Evolutionary conservation across 768 basidiomycete species (phyloP), one percentile per base, ranked within the genome.

Genomic region (Hygrophorus russula): DNA sequence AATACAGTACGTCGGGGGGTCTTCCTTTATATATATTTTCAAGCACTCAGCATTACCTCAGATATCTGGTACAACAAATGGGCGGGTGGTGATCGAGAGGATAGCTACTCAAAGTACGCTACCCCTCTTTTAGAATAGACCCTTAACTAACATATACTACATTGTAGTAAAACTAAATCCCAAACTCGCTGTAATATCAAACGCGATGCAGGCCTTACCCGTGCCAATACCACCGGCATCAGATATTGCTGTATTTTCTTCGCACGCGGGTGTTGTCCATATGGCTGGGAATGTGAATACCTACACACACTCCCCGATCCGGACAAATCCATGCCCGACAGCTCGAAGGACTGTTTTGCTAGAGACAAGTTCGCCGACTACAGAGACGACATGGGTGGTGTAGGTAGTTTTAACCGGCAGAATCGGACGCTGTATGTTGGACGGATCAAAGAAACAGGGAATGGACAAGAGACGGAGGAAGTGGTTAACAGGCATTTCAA

Each of bases 61-160:
- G 87, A 99, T 63, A 86, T 94, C 41, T 99, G 96, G 94, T 98
- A 94, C 60, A 92, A 97, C 64, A 94, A 96, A 66, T 98, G 94
- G 94, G 96, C 96, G n/a, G 96, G 96, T 42, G 96, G 94, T 44
- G 96, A 99, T 59, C 78, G 90, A 24, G 96, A 97, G 60, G 94
- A 99, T 59, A 84, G 78, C 46, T 91, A 97, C 59, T 93, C 92
- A 29, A 94, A 91, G 92, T 91, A 51, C 46, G 82, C 28, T 17
- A 17, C 37, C 48, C 11, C 34, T 41, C 13, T 15, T 18, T 19
- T 15, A 14, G 29, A n/a, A 24, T 18, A 28, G 30, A 18, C 13
- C 38, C 13, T 34, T 36, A 31, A 17, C 20, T 46, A 46, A 15
- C 48, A 27, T 45, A 55, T 10, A 50, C 39, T 18, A 15, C 35